phyloP scores from a whole-genome alignment of 805 yeast genomes.

The Wickerhamomyces bovis region DNA sequence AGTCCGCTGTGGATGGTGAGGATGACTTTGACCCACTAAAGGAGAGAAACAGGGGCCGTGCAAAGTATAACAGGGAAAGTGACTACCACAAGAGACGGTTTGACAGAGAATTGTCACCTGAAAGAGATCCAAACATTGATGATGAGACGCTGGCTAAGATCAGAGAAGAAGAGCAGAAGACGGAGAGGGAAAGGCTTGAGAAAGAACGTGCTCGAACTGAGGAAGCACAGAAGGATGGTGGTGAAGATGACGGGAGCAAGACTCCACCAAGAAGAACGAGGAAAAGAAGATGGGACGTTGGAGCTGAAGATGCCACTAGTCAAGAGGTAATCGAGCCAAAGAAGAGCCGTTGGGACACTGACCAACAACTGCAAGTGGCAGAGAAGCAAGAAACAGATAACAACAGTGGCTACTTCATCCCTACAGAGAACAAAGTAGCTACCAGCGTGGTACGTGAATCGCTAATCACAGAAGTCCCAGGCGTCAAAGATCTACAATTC shows the following conservation, averaged over 20 bases:
- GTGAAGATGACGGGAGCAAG: slow-evolving; percentile 14
- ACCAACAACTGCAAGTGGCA: background rate
- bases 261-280: slow-evolving; percentile 24
- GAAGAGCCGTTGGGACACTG: slow-evolving; percentile 12
- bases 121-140: slow-evolving; percentile 26
- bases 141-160: slow-evolving; percentile 39
- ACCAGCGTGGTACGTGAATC: slow-evolving; percentile 28
- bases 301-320: slow-evolving; percentile 2
- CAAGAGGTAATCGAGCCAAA: slow-evolving; percentile 12
- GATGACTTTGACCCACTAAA: slow-evolving; percentile 27
- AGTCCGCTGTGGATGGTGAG: slow-evolving; percentile 20
- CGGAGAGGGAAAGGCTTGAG: slow-evolving; percentile 19
- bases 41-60: slow-evolving; percentile 22
- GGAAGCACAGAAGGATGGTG: background rate
- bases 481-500: slow-evolving; percentile 56
- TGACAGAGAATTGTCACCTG: slow-evolving; percentile 26
- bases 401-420: slow-evolving; percentile 36
- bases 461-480: slow-evolving; percentile 53
- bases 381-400: background rate
- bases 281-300: slow-evolving; percentile 22
- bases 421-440: slow-evolving; percentile 36
- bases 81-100: slow-evolving; percentile 42
- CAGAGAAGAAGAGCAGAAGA: slow-evolving; percentile 36
- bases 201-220: slow-evolving; percentile 2
- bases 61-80: slow-evolving; percentile 33